These are phyloP conservation scores for Calocera viscosa DNA, from an alignment of 768 basidiomycete genomes.

Conservation along the genomic window DNA sequence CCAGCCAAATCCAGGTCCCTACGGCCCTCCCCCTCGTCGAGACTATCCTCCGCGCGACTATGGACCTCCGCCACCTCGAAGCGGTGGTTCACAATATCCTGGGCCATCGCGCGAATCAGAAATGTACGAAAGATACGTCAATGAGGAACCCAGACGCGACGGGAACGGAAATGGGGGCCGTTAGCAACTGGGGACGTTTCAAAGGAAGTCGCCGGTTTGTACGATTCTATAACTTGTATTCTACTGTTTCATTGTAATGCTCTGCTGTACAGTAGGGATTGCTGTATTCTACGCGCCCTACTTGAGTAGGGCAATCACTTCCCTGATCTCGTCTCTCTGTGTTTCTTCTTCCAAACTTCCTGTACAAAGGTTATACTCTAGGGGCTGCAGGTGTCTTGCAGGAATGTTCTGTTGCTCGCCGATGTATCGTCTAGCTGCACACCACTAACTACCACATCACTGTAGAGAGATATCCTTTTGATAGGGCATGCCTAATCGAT, in stretches of 20 bases:
- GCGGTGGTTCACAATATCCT: not conserved
- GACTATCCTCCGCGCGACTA: not conserved
- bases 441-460: not conserved
- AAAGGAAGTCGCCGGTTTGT: not conserved
- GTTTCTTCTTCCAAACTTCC: not conserved
- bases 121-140: not conserved
- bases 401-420: not conserved
- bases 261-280: not conserved
- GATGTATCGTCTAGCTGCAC: not conserved
- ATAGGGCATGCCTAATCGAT: not conserved
- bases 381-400: not conserved
- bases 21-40: not conserved
- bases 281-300: not conserved
- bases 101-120: not conserved
- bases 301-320: not conserved
- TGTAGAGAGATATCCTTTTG: slow-evolving; percentile 9
- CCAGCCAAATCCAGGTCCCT: not conserved
- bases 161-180: not conserved
- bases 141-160: slow-evolving; percentile 2
- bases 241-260: not conserved
- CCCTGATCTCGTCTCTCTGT: not conserved
- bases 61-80: not conserved
- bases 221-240: not conserved
- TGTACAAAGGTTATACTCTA: slow-evolving; percentile 1
- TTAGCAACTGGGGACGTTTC: not conserved